Percentiles rank a stretch among this genome's conserved stretches.
Conservation (phyloP, 768 basidiomycete genomes). For the Asterophora lycoperdoides region DNA sequence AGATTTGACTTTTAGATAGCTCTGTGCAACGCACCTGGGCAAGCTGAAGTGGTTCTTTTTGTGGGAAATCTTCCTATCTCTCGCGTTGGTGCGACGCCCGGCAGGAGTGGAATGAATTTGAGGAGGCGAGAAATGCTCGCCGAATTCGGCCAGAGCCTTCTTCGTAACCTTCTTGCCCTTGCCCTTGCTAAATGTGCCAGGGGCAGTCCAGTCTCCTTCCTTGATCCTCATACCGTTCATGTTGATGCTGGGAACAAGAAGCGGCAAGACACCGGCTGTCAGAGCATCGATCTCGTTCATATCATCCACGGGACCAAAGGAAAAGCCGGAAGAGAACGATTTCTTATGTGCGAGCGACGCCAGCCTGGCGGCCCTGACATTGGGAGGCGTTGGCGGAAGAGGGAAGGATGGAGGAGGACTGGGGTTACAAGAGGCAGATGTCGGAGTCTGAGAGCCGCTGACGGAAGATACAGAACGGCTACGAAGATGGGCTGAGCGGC, state of each 20-base stretch:
- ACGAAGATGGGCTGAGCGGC: slow-evolving; percentile 49
- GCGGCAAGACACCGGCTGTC: slow-evolving; percentile 62
- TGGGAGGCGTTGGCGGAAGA: slow-evolving; percentile 73
- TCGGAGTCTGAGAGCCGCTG: slow-evolving; percentile 35
- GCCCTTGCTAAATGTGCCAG: slow-evolving; percentile 37
- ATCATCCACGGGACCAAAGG: slow-evolving; percentile 52
- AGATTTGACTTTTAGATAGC: slow-evolving; percentile 1
- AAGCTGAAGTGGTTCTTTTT: slow-evolving; percentile 64
- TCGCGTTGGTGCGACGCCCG: slow-evolving; percentile 26
- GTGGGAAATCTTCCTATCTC: slow-evolving; percentile 47
- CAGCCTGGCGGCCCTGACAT: slow-evolving; percentile 52
- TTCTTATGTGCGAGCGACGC: slow-evolving; percentile 55
- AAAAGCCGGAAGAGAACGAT: slow-evolving; percentile 61
- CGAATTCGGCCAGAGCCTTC: slow-evolving; percentile 37
- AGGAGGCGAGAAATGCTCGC: slow-evolving; percentile 50
- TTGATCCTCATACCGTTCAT: slow-evolving; percentile 55
- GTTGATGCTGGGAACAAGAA: slow-evolving; percentile 63
- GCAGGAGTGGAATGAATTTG: slow-evolving; percentile 63
- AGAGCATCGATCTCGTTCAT: slow-evolving; percentile 68
- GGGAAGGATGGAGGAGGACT: slow-evolving; percentile 65
- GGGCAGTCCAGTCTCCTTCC: slow-evolving; percentile 39
- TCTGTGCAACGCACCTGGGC: slow-evolving; percentile 46
- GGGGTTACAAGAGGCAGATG: slow-evolving; percentile 31
- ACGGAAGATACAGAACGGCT: slow-evolving; percentile 56
- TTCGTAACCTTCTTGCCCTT: slow-evolving; percentile 34